Evolutionary conservation across 2,329 filamentous ascomycete species (phyloP).

Genomic region (Scytalidium lignicola): DNA sequence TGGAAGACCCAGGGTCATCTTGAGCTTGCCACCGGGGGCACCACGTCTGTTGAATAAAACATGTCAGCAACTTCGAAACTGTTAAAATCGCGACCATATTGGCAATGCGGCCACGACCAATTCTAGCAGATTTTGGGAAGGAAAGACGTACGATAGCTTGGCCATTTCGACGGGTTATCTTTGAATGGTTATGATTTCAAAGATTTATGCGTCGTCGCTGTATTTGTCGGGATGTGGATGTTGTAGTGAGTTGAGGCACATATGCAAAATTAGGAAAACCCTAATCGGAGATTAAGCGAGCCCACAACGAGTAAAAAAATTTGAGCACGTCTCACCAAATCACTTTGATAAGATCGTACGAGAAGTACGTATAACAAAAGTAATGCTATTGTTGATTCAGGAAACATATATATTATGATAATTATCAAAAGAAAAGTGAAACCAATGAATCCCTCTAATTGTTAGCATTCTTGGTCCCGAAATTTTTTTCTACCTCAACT

Average conservation of each 20-base stretch:
- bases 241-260: conserved; percentile 3
- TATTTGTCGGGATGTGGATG: conserved; percentile 10
- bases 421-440: too few relatives aligned
- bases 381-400: too few relatives aligned
- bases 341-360: too few relatives aligned
- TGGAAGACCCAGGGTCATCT: conserved; percentile 99
- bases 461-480: too few relatives aligned
- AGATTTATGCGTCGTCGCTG: conserved; percentile 21
- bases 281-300: conserved; percentile 25
- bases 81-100: background rate
- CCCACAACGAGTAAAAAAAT: conserved; percentile 4
- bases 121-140: conserved; percentile 9
- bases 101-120: background rate
- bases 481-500: too few relatives aligned
- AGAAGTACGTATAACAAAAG: too few relatives aligned
- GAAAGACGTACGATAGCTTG: conserved; percentile 54
- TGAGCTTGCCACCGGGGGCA: conserved; percentile 99
- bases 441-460: too few relatives aligned
- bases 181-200: conserved; percentile 20
- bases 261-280: conserved; percentile 14
- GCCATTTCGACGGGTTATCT: conserved; percentile 50
- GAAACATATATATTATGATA: too few relatives aligned
- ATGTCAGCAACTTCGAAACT: conserved; percentile 10
- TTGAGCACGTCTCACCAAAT: too few relatives aligned
- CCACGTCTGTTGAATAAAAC: conserved; percentile 53